Conservation (phyloP, 257 asterid genomes). For the Solanum medicagineum region DNA sequence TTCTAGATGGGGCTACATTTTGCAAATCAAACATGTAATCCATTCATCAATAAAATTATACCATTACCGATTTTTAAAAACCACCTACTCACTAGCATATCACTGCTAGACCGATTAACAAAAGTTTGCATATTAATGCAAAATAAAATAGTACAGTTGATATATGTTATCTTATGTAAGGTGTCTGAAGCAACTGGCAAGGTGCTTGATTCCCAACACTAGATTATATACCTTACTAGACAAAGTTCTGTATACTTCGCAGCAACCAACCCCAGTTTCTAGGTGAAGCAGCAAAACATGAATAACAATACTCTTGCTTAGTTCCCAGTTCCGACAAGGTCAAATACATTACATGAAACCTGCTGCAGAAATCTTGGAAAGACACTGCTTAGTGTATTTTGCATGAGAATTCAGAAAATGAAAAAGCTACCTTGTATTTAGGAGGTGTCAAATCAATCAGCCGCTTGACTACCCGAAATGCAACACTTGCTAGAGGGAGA, state of each 20-base stretch:
- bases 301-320: background rate
- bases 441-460: conserved; percentile 78
- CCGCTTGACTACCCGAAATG: conserved; percentile 64
- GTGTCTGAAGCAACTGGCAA: background rate
- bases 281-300: background rate
- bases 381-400: background rate
- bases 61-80: background rate
- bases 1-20: background rate
- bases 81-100: background rate
- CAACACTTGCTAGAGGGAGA: conserved; percentile 86
- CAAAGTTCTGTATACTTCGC: background rate
- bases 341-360: background rate
- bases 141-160: background rate
- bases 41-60: background rate
- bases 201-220: background rate
- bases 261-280: background rate
- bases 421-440: conserved; percentile 54
- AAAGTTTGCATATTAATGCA: background rate
- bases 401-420: background rate
- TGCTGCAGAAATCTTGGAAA: background rate
- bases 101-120: background rate
- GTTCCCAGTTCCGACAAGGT: background rate
- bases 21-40: background rate
- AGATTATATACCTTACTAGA: background rate
- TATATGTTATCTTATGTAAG: background rate